Evolutionary conservation across 2,329 filamentous ascomycete species (phyloP), one percentile per base, ranked within the genome.

Genomic region (Neopestalotiopsis rosae): DNA sequence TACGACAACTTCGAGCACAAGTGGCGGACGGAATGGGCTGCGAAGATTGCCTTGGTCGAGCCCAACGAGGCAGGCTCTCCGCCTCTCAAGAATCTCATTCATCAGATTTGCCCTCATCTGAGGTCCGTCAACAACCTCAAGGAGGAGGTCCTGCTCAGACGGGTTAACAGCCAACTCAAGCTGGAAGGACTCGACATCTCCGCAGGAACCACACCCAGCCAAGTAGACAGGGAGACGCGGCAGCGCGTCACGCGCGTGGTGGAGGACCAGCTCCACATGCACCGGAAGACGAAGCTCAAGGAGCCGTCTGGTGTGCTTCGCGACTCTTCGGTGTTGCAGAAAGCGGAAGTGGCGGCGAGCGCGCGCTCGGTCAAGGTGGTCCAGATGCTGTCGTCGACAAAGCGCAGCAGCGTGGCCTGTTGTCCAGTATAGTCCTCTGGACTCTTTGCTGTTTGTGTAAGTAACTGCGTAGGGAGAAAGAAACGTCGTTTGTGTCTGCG

Each of bases 151-250:
- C 30, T 61, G 4, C 32, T 61, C 4, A 1, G 32, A 9, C 28
- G 59, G 6, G 59, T 61, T 14, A 61, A 61, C 9, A 61, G 59
- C 59, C 59, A 61, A 32, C 59, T 61, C n/a, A 34, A 38, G 32
- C 59, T 61, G 13, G 59, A 61, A 30, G 59, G 59, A 2, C 4
- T 61, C 13, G 17, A 61, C 32, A 40, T 61, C 13, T 34, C 59
- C 10, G 59, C 38, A n/a, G n/a, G 40, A 2, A 61, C 30, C 6
- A 24, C 24, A 5, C 32, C 59, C 12, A 30, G 10, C 0, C 30
- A 61, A 10, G 28, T 61, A 13, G 32, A 61, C 32, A 12, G 40
- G 59, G 59, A 61, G 32, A 61, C 14, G 32, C 32, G 32, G 2
- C 13, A 38, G 32, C 28, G 9, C 7, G 59, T 61, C 4, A 61